Base-by-base conservation (phyloP, 164 flowering plant species). In the Liquidambar formosana region DNA sequence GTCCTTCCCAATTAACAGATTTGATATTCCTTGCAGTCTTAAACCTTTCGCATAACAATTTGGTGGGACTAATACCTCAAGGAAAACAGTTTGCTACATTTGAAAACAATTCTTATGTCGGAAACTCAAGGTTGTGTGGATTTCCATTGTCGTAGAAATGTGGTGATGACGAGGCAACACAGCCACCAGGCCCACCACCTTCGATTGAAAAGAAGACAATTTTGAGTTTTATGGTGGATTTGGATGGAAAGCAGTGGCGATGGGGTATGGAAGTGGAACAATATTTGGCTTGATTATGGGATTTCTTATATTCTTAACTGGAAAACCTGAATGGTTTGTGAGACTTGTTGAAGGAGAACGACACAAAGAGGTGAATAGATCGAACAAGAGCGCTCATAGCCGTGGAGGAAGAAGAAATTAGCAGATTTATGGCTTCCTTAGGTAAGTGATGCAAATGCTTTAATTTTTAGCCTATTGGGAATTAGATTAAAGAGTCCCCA, bases 51-150 rank as follows among this genome's bases (percentile, higher is more conserved):
- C 8, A 21, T 0, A 69, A 69, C 21, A 11, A 19, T 18, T 65
- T 69, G 3, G 8, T 3, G 1, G 72, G 66, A 23, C 25, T 59
- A 1, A 69, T 69, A 46, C 72, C 72, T 0, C 28, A 48, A 13
- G 66, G 71, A 2, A 47, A 46, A 23, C 71, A 68, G 22, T 68
- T 68, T 26, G 18, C 48, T 48, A 59, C 71, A 9, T 68, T 68
- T 47, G 16, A 45, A 1, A 46, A 19, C 25, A 8, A 46, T n/a
- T 58, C 71, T 1, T 69, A 43, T 15, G n/a, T 6, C 1, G 66
- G 66, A 4, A 69, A 69, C n/a, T 38, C 28, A 4, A 65, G 66
- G n/a, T 41, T 69, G n/a, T 68, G 71, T 60, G 71, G 71, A 48
- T 19, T 14, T 33, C 64, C 71, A 8, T 21, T 68, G 45, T 1